phyloP scores from a whole-genome alignment of 2,329 filamentous ascomycete genomes.

The Botrytis tulipae region DNA sequence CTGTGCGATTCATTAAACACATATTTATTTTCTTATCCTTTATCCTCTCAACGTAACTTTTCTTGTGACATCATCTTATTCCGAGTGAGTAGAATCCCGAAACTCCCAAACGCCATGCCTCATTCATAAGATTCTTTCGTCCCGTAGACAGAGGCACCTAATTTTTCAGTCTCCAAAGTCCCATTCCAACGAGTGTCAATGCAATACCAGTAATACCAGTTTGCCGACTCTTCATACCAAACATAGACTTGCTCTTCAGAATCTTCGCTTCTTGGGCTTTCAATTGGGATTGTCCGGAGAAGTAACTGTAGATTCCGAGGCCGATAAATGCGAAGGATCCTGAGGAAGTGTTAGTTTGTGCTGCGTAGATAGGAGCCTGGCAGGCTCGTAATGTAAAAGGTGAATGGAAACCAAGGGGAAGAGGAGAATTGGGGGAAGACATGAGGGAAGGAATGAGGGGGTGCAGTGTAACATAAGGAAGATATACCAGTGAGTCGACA shows the following conservation, averaged over 20 bases:
- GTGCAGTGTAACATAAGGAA: background rate
- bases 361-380: background rate
- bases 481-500: constrained; percentile 37
- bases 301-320: constrained; percentile 74
- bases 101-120: constrained; percentile 3
- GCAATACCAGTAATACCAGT: constrained; percentile 67
- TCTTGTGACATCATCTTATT: background rate
- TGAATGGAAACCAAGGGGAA: background rate
- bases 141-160: constrained; percentile 21
- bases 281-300: constrained; percentile 71
- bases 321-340: constrained; percentile 74
- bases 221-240: constrained; percentile 70
- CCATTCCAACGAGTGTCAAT: constrained; percentile 65
- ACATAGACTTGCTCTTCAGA: constrained; percentile 64
- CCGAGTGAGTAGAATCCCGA: background rate
- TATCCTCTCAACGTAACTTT: background rate
- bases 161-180: constrained; percentile 53
- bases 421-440: background rate
- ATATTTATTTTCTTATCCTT: background rate
- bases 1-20: background rate
- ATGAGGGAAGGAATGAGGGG: too few relatives aligned
- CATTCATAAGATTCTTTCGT: background rate
- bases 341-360: constrained; percentile 39
- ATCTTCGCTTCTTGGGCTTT: constrained; percentile 64
- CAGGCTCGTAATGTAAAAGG: background rate